Evolutionary conservation across 495 filamentous ascomycete species (phyloP), one percentile per base, ranked within the genome.

Genomic region (Choiromyces venosus): DNA sequence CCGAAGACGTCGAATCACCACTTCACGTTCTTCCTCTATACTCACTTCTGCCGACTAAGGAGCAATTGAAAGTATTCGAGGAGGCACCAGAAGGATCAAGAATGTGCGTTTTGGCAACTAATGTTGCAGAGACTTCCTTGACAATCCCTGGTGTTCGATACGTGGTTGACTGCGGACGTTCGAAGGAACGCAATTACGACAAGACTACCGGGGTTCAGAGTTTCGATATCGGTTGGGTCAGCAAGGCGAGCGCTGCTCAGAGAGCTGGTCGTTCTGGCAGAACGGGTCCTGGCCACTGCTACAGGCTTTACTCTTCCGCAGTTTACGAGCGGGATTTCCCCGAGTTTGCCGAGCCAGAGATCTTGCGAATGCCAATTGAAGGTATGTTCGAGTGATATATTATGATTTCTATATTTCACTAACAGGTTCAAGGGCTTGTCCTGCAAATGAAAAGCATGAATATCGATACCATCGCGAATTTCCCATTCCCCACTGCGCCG

Each of bases 61-160:
- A 98, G 78, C 96, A 98, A 82, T 86, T 97, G 74, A 89, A 86
- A 74, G 93, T 99, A n/a, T 99, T 99, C 76, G 91, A 97, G 64
- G 86, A 89, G 2, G 90, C 93, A 0, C 94, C 96, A 12, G 90
- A 92, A 44, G 91, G 91, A 52, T 91, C 92, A 14, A 89, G 96
- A 6, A 87, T 96, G 12, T 92, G 98, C 72, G 91, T 99, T 25
- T 83, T 99, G 33, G 93, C 96, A 0, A 99, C 96, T 33, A 99
- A 99, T 81, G 92, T 99, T 35, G 96, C 96, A 0, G 96, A 99
- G 82, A 99, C 96, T 4, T 93, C 90, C 86, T 85, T 99, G 71
- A 99, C 96, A 0, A 99, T 99, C 64, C 96, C 96, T 4, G 93
- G 93, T 25, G 94, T 97, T 73, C 88, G 92, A 70, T 99, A 97